Evolutionary conservation across 1,139 yeast species (phyloP).

Genomic region (Candida albicans): DNA sequence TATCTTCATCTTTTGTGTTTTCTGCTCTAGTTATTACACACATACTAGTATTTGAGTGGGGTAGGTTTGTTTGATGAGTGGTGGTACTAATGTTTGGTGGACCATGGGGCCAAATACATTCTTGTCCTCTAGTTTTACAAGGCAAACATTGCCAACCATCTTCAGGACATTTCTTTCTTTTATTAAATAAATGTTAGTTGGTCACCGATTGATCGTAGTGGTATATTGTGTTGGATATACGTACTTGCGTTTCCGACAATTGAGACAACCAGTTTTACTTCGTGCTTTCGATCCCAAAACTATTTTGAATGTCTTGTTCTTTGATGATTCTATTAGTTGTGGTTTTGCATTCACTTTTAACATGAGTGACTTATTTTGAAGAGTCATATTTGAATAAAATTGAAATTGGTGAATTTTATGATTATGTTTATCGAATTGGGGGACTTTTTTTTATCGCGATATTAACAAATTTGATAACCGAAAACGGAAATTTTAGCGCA

Average conservation of each 20-base stretch:
- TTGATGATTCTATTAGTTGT: not conserved
- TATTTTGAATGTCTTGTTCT: conserved; percentile 8
- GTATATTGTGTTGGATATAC: conserved; percentile 1
- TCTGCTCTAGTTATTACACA: not conserved
- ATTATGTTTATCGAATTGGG: too few species aligned
- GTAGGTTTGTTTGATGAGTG: not conserved
- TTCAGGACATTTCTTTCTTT: conserved; percentile 17
- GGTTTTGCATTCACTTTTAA: not conserved
- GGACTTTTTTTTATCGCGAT: too few species aligned
- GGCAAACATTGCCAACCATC: conserved; percentile 12
- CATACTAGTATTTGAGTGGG: not conserved
- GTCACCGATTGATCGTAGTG: not conserved
- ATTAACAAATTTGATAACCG: too few species aligned
- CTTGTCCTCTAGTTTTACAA: conserved; percentile 11
- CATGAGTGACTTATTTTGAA: not conserved
- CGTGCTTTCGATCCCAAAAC: conserved; percentile 15
- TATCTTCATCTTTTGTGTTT: conserved; percentile 5
- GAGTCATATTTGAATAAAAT: not conserved
- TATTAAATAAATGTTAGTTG: not conserved
- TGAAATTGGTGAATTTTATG: too few species aligned
- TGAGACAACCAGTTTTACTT: conserved; percentile 15
- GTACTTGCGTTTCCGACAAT: conserved; percentile 16
- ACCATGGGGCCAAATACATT: conserved; percentile 12
- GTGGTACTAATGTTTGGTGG: not conserved
- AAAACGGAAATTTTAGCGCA: too few species aligned